phyloP scores from a whole-genome alignment of 495 filamentous ascomycete genomes.

The Amphirosellinia nigrospora region DNA sequence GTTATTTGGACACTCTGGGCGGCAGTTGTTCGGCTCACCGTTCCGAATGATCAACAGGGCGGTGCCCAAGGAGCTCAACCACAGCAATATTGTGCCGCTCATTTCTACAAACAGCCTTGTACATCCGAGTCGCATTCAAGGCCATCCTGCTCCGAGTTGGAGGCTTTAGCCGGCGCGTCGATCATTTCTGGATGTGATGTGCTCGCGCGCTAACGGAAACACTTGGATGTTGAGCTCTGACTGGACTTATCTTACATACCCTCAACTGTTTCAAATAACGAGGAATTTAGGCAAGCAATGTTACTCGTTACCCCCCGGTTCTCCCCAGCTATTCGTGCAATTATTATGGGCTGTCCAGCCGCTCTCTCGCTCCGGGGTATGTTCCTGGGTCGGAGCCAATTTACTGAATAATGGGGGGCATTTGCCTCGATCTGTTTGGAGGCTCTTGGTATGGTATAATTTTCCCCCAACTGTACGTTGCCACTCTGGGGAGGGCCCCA shows the following conservation, averaged over 20 bases:
- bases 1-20: not conserved
- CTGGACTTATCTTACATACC: conserved; percentile 14
- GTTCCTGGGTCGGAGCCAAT: conserved; percentile 32
- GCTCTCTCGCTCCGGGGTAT: conserved; percentile 7
- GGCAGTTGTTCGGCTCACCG: conserved; percentile 23
- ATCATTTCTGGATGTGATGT: conserved; percentile 16
- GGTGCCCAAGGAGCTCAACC: conserved; percentile 6
- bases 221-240: conserved; percentile 6
- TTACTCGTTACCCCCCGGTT: not conserved
- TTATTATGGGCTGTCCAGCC: not conserved
- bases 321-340: conserved; percentile 18
- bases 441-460: conserved; percentile 13
- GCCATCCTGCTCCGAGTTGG: conserved; percentile 12
- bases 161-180: conserved; percentile 20
- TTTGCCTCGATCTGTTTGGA: conserved; percentile 28
- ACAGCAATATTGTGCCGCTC: conserved; percentile 9
- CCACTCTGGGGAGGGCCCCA: not conserved
- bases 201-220: conserved; percentile 19
- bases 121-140: conserved; percentile 1
- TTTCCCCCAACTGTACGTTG: not conserved
- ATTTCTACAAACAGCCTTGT: not conserved
- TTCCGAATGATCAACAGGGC: conserved; percentile 21
- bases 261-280: conserved; percentile 22
- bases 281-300: conserved; percentile 21
- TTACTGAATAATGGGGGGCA: conserved; percentile 30